phyloP scores from a whole-genome alignment of 345 rosid species.

The Camelina neglecta region DNA sequence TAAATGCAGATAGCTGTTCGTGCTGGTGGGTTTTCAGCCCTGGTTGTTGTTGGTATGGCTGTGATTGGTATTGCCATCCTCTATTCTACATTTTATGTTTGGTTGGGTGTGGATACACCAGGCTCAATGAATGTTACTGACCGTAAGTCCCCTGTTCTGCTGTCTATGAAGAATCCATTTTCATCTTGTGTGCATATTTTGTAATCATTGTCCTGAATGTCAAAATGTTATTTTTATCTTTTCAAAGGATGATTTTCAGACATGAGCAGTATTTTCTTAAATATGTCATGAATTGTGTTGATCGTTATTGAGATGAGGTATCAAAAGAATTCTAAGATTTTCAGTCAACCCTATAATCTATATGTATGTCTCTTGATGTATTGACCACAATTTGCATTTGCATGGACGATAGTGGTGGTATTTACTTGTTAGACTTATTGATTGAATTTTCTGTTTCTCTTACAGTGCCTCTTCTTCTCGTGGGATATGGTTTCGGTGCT shows the following conservation, averaged over 20 bases:
- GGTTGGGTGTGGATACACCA: constrained; percentile 85
- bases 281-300: background rate
- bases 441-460: constrained; percentile 40
- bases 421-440: constrained; percentile 33
- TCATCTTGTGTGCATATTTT: constrained; percentile 19
- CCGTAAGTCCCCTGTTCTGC: constrained; percentile 58
- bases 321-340: constrained; percentile 3
- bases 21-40: constrained; percentile 98
- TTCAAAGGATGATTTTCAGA: constrained; percentile 12
- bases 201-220: constrained; percentile 5
- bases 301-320: constrained; percentile 13
- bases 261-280: constrained; percentile 2
- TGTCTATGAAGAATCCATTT: background rate
- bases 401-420: constrained; percentile 2
- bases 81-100: constrained; percentile 88
- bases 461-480: constrained; percentile 97
- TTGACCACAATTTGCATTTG: constrained; percentile 10
- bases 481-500: constrained; percentile 99
- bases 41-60: constrained; percentile 99
- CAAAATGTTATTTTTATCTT: background rate
- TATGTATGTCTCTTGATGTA: background rate
- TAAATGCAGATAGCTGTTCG: constrained; percentile 82
- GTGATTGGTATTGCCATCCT: constrained; percentile 96
- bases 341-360: constrained; percentile 2
- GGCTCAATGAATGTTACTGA: constrained; percentile 92